phyloP scores from a whole-genome alignment of 164 flowering plant species.

The Sextonia rubra region DNA sequence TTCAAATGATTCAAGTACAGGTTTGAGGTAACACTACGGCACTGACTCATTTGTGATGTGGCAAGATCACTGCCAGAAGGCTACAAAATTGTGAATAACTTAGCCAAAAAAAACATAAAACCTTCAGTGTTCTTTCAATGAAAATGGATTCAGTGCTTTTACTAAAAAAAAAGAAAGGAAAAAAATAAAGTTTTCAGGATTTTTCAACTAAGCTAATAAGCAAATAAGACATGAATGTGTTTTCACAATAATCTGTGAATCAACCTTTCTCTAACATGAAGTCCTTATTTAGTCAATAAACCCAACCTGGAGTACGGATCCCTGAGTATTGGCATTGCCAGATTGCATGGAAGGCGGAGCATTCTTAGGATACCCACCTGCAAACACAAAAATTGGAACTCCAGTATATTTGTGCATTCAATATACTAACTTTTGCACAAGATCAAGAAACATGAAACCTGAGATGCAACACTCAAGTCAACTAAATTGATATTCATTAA shows the following conservation, averaged over 20 bases:
- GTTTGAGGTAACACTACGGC: background rate
- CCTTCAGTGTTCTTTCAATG: no score
- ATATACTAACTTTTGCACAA: slow-evolving; percentile 5
- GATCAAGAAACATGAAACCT: background rate
- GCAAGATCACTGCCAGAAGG: background rate
- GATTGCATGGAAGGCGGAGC: slow-evolving; percentile 53
- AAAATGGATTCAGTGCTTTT: no score
- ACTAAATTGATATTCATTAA: background rate
- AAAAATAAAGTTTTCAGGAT: background rate
- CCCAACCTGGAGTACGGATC: slow-evolving; percentile 66
- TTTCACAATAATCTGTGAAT: background rate
- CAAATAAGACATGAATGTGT: background rate
- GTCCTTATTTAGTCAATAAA: background rate
- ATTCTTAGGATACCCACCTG: slow-evolving; percentile 75
- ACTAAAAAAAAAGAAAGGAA: background rate
- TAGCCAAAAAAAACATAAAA: no score
- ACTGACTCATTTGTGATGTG: background rate
- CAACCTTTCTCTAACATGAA: background rate
- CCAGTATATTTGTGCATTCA: slow-evolving; percentile 1
- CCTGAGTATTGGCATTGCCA: slow-evolving; percentile 45
- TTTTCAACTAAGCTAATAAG: background rate
- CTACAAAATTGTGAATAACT: no score
- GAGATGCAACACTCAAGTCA: background rate
- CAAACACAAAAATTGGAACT: slow-evolving; percentile 7
- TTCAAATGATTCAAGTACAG: background rate